Base-by-base conservation (phyloP, 2,329 filamentous ascomycete genomes). In the Sarocladiaceae sp. region DNA sequence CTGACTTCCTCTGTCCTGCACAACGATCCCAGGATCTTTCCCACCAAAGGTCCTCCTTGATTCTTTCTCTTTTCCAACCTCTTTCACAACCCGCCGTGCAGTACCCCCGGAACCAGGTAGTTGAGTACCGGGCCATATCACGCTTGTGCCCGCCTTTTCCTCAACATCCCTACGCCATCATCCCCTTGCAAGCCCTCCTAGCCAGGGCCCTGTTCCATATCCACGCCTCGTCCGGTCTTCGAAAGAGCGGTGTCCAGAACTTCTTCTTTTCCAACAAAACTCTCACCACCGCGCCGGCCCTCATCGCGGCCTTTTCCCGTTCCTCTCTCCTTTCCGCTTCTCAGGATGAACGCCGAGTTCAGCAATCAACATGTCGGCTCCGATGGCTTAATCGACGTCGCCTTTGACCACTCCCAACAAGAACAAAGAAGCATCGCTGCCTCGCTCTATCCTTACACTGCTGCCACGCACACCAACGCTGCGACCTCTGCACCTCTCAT, bases 361-460 rank as follows among this genome's bases (percentile, higher is more conserved):
- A 43, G 18, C 29, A 74, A 74, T 64, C 58, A 67, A 60, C 68
- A 69, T 60, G 70, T 69, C 64, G 61, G 64, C 59, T 72, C 70
- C 63, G 76, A 82, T 62, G 74, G 70, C 60, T 71, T 82, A 58
- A 60, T 82, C 59, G 78, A 82, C 59, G 68, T 82, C 58, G 72
- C 66, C 55, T 82, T 73, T 65, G 74, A 82, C 57, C 70, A 73
- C 64, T 70, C 76, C 18, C 47, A 51, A 24, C 45, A 46, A 20
- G 29, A 34, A 31, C 48, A 49, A 41, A 27, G 34, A 23, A 44
- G 47, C 41, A 43, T 42, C 12, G 21, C 37, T 29, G 37, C 44
- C 34, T 33, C 43, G 16, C 26, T 33, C 16, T 45, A 37, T 31
- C 24, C 43, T 4, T 45, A 45, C 43, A 21, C 32, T 7, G 39